Evolutionary conservation across 345 rosid genomes (phyloP).

Genomic region (Iberis pinnata): DNA sequence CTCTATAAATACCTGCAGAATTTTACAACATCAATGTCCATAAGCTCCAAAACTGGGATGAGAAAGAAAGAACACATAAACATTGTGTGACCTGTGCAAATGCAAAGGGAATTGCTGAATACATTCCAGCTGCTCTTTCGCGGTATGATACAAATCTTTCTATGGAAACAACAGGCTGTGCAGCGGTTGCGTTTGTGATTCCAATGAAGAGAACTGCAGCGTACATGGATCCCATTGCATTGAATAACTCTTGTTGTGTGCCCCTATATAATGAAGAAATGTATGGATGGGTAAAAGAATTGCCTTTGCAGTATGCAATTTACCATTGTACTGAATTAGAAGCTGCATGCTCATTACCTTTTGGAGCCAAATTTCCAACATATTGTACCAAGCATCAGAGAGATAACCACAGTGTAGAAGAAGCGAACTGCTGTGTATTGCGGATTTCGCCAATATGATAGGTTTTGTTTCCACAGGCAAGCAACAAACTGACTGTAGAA

Average conservation of each 20-base stretch:
- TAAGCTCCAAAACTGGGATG: not conserved
- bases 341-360: conserved; percentile 37
- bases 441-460: conserved; percentile 93
- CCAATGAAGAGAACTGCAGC: conserved; percentile 87
- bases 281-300: not conserved
- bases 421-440: conserved; percentile 95
- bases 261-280: conserved; percentile 39
- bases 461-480: conserved; percentile 94
- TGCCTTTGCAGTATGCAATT: not conserved
- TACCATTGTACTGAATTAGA: not conserved
- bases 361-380: conserved; percentile 91
- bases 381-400: conserved; percentile 92
- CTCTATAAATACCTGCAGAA: conserved; percentile 82
- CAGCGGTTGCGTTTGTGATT: conserved; percentile 81
- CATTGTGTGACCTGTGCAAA: conserved; percentile 71
- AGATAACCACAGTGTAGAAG: conserved; percentile 88
- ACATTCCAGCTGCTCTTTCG: conserved; percentile 96
- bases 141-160: conserved; percentile 93
- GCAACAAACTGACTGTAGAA: conserved; percentile 69
- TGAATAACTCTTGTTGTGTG: conserved; percentile 69
- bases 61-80: not conserved
- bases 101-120: conserved; percentile 85
- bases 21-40: not conserved
- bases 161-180: conserved; percentile 91
- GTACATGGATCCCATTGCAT: conserved; percentile 96